Conservation (phyloP, 257 asterid species). For the Mentha longifolia region DNA sequence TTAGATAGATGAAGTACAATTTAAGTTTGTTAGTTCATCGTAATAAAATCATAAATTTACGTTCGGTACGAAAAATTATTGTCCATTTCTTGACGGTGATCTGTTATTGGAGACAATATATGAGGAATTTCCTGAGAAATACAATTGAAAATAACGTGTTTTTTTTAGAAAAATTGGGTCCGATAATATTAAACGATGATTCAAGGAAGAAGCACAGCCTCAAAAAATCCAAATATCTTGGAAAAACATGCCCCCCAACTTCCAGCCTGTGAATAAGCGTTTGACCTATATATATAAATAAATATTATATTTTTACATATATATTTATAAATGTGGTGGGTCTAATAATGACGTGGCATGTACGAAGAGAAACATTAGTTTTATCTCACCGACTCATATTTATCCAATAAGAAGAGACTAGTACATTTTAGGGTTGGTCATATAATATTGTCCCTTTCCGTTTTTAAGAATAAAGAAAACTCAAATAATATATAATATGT, state of each 20-base stretch:
- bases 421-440: too few relatives aligned
- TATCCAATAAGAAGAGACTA: conserved; percentile 28
- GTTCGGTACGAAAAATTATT: neutral
- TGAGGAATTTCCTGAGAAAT: too few relatives aligned
- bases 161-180: neutral
- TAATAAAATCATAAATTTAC: neutral
- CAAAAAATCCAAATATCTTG: conserved; percentile 10
- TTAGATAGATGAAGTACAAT: neutral
- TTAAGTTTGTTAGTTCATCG: too few relatives aligned
- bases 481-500: neutral
- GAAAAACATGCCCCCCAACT: neutral
- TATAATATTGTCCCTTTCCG: neutral
- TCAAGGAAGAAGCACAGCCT: neutral
- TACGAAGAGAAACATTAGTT: neutral
- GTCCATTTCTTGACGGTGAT: too few relatives aligned
- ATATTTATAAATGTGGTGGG: conserved; percentile 23
- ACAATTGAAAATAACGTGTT: too few relatives aligned
- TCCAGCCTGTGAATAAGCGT: neutral
- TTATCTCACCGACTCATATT: conserved; percentile 12
- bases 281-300: neutral
- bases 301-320: too few relatives aligned
- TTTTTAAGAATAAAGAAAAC: neutral
- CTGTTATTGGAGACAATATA: too few relatives aligned
- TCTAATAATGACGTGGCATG: conserved; percentile 25
- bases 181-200: neutral